phyloP scores from a whole-genome alignment of 2,329 filamentous ascomycete genomes.

The Nannizziopsis barbatae region DNA sequence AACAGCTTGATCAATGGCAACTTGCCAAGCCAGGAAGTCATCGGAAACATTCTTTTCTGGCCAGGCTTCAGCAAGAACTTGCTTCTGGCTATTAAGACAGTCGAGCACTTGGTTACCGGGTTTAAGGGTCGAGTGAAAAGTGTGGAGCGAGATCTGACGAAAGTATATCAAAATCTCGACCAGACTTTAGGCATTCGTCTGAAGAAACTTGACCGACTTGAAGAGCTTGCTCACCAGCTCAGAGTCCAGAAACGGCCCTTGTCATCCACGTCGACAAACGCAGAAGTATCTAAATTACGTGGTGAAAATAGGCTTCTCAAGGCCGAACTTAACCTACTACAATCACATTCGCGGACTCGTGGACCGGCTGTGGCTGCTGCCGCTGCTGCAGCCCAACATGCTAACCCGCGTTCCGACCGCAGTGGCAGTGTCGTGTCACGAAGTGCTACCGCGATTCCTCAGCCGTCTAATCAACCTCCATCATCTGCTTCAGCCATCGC shows the following conservation, averaged over 20 bases:
- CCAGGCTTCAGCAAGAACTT: constrained; percentile 86
- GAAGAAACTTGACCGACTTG: constrained; percentile 78
- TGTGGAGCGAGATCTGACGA: constrained; percentile 82
- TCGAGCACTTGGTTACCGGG: constrained; percentile 65
- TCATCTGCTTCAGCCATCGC: constrained; percentile 24
- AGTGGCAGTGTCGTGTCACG: constrained; percentile 20
- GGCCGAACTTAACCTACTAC: constrained; percentile 57
- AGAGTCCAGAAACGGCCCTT: constrained; percentile 26
- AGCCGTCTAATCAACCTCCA: constrained; percentile 23
- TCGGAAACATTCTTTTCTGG: constrained; percentile 63
- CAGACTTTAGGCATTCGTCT: constrained; percentile 64
- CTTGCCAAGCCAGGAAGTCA: constrained; percentile 71
- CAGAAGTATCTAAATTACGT: constrained; percentile 49
- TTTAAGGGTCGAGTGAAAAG: constrained; percentile 71
- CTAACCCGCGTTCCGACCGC: constrained; percentile 21
- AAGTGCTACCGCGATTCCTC: constrained; percentile 26
- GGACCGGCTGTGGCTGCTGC: constrained; percentile 30
- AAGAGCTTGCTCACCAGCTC: constrained; percentile 61
- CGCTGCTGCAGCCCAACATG: constrained; percentile 24
- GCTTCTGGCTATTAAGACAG: constrained; percentile 70
- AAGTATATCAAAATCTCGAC: constrained; percentile 80
- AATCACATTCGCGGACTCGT: constrained; percentile 49
- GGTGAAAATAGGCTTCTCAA: constrained; percentile 51
- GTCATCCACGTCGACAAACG: constrained; percentile 27
- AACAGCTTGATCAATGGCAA: constrained; percentile 84